Evolutionary conservation across 1,284 basidiomycete genomes (phyloP), one percentile per base, ranked within the genome.

Genomic region (Rhodotorula sp.): DNA sequence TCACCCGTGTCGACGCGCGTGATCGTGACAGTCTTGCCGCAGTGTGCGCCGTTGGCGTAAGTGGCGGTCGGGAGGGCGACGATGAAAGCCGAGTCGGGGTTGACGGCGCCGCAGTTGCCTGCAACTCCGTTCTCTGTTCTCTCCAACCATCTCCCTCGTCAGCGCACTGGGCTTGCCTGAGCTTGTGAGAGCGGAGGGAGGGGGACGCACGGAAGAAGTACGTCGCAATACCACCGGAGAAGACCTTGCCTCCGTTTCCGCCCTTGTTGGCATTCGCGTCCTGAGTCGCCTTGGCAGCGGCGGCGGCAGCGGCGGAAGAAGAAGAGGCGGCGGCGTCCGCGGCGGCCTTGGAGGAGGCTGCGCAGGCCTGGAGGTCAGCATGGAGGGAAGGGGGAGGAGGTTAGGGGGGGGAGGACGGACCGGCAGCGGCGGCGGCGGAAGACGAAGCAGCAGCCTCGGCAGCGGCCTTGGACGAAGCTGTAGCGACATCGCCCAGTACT

Each of bases 41-140:
- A 94, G 74, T 87, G 83, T 20, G 80, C 52, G 16, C 88, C 89
- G 31, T 74, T 73, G 30, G 73, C 79, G 67, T 72, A 70, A 34
- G 59, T 66, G 51, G 58, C 51, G 31, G 66, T 59, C 24, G 56
- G 84, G 51, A 89, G 84, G 61, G 91, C 91, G 76, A 86, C 87
- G 77, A 93, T 84, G 65, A 84, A 13, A 8, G 40, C 40, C 40
- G 40, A 75, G 50, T 54, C 62, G n/a, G 34, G 51, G 67, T 79
- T 44, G 40, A 44, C 40, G 16, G 40, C 40, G 40, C 40, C 55
- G 62, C 28, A 59, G 34, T 30, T 22, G 46, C 54, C 54, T 24
- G 54, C 46, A n/a, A 37, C 30, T 8, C 30, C 30, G 28, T 28
- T 47, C 16, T 28, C 40, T 44, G 16, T 34, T 10, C 34, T 5